Base-by-base conservation (phyloP, 208 protist species). In the Endotrypanum monterogeii region DNA sequence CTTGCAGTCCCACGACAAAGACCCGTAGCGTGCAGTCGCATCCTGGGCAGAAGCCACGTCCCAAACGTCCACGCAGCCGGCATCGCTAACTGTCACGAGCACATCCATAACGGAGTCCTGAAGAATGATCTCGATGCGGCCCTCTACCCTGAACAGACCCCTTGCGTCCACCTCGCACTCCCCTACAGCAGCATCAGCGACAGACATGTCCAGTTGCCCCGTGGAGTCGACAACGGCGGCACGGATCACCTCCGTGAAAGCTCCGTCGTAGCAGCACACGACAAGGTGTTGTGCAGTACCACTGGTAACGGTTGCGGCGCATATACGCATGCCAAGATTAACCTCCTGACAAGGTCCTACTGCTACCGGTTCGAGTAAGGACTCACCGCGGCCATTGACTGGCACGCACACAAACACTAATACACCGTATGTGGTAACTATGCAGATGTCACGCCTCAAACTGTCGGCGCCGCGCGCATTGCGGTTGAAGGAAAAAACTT, bases 61-160 rank as follows among this genome's bases (percentile, higher is more conserved):
- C 89, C 89, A 93, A 48, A 91, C 80, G 52, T 93, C 89, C 0
- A 93, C 80, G 69, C 86, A 76, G 32, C 89, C 89, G 35, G 66
- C 67, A n/a, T 78, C 63, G 28, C 80, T 82, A 50, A 93, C 62
- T 37, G 85, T 82, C 11, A 92, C 46, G 37, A 89, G 74, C 18
- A 69, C 51, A 60, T 76, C 60, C 23, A 56, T 20, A 9, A 30
- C 55, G 35, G 70, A 35, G 44, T 87, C 85, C 51, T 85, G 39
- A 30, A 86, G 54, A 12, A 93, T n/a, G 3, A 28, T 52, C 60
- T 62, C 41, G 12, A 89, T 32, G 55, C 62, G 57, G 51, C 86
- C 89, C 32, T 77, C 66, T 23, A 90, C 76, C 14, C 89, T 83
- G 60, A 90, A 93, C 9, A 91, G 75, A 0, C 83, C 86, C 3